A percentile compares a stretch with the other conserved stretches of the same genome.
Evolutionary conservation across 768 basidiomycete genomes (phyloP).

Genomic region (Mrakia gelida): DNA sequence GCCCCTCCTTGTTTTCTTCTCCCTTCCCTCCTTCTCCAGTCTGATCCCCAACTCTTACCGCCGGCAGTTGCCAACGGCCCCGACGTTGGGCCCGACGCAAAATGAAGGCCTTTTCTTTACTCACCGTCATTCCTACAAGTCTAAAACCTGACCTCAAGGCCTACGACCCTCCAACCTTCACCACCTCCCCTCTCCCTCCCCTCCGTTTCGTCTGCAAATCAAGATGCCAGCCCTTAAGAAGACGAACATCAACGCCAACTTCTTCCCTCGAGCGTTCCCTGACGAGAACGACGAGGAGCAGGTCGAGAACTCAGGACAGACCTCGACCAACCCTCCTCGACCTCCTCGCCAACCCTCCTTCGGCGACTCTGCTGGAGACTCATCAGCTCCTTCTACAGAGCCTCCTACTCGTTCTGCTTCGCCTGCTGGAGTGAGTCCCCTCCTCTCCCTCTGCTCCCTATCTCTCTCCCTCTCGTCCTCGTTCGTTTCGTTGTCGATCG

Average conservation of each 20-base stretch:
- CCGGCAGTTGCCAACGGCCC: too few species aligned
- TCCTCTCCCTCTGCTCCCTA: too few species aligned
- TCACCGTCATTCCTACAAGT: too few species aligned
- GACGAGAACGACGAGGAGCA: slow-evolving; percentile 10
- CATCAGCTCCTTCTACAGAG: neutral
- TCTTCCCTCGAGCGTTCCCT: slow-evolving; percentile 12
- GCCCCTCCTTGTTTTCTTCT: too few species aligned
- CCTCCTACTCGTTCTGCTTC: neutral
- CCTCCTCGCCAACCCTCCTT: neutral
- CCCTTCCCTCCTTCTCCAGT: too few species aligned
- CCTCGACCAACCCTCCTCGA: neutral
- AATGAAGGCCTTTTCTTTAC: too few species aligned
- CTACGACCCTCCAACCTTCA: too few species aligned
- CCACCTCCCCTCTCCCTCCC: too few species aligned
- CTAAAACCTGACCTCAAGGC: too few species aligned
- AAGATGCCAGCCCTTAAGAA: slow-evolving; percentile 27
- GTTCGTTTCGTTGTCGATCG: neutral
- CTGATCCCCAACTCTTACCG: too few species aligned
- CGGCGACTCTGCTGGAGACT: neutral
- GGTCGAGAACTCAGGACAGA: slow-evolving; percentile 1
- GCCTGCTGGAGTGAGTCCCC: neutral
- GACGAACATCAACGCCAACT: slow-evolving; percentile 20
- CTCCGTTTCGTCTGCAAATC: neutral
- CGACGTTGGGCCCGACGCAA: too few species aligned
- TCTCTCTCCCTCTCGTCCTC: too few species aligned